Percentiles rank a stretch among this genome's conserved stretches.
phyloP scores from a whole-genome alignment of 257 asterid genomes.

The Solanum raphanifolium region DNA sequence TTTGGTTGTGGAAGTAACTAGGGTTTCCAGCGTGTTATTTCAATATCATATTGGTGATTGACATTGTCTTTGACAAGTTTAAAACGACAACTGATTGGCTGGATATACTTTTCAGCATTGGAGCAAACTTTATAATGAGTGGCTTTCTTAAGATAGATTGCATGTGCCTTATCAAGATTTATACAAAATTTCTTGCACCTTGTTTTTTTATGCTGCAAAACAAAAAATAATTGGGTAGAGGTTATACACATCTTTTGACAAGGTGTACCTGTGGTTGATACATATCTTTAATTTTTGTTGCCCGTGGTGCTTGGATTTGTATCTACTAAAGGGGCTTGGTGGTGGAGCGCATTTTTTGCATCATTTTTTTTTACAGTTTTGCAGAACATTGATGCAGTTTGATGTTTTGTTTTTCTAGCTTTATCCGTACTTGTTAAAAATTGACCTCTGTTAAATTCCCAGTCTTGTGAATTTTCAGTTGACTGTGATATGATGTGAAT shows the following conservation, averaged over 20 bases:
- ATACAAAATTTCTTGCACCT: neutral
- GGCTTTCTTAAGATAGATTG: neutral
- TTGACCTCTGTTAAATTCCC: neutral
- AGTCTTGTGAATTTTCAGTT: neutral
- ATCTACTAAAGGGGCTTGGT: neutral
- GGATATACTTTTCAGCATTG: neutral
- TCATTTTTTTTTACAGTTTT: neutral
- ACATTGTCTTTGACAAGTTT: neutral
- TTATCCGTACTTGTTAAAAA: neutral
- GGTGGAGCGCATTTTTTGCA: neutral
- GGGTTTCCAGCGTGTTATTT: neutral
- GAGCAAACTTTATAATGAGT: neutral
- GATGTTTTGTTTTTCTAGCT: neutral
- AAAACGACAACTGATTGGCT: neutral
- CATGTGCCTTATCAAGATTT: neutral
- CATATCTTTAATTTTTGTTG: neutral
- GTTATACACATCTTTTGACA: neutral
- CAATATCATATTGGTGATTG: neutral
- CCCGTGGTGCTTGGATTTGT: neutral
- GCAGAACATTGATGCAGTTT: neutral
- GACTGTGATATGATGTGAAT: neutral
- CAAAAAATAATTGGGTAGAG: neutral
- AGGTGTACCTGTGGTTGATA: neutral
- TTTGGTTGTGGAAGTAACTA: neutral
- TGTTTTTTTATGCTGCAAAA: neutral